A percentile compares a stretch with the other conserved stretches of the same genome.
Conservation (phyloP, 106 monocot species). For the Dactylorhiza incarnata region DNA sequence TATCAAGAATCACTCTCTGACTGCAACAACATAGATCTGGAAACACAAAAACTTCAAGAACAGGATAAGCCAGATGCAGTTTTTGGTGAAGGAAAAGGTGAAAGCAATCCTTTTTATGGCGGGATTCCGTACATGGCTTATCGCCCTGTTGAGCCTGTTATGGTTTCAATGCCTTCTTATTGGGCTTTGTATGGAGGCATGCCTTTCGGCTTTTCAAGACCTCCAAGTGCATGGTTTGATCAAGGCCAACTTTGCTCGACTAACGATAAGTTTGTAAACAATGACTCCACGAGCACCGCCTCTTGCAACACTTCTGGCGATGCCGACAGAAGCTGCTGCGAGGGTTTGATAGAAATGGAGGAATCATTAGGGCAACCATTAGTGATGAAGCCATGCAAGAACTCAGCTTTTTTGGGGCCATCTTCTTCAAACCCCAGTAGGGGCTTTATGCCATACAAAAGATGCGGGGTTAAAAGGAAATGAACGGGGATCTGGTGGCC, state of each 20-base stretch:
- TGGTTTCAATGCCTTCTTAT: slow-evolving; percentile 26
- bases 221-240: background rate
- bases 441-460: slow-evolving; percentile 77
- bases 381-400: background rate
- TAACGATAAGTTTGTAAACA: background rate
- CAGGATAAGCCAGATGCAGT: background rate
- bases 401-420: slow-evolving; percentile 14
- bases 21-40: background rate
- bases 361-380: background rate
- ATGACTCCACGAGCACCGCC: slow-evolving; percentile 1
- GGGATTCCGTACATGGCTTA: background rate
- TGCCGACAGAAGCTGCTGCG: background rate
- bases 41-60: background rate
- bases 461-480: slow-evolving; percentile 23
- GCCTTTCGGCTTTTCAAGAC: slow-evolving; percentile 10
- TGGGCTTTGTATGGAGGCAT: slow-evolving; percentile 31
- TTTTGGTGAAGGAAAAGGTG: slow-evolving; percentile 24
- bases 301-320: slow-evolving; percentile 12
- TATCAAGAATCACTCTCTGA: background rate
- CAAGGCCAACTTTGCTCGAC: background rate
- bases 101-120: slow-evolving; percentile 13
- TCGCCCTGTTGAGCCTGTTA: slow-evolving; percentile 1
- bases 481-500: too few relatives aligned
- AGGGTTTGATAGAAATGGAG: background rate
- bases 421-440: slow-evolving; percentile 2